phyloP scores from a whole-genome alignment of 768 basidiomycete species.

The Exsudoporus frostii region DNA sequence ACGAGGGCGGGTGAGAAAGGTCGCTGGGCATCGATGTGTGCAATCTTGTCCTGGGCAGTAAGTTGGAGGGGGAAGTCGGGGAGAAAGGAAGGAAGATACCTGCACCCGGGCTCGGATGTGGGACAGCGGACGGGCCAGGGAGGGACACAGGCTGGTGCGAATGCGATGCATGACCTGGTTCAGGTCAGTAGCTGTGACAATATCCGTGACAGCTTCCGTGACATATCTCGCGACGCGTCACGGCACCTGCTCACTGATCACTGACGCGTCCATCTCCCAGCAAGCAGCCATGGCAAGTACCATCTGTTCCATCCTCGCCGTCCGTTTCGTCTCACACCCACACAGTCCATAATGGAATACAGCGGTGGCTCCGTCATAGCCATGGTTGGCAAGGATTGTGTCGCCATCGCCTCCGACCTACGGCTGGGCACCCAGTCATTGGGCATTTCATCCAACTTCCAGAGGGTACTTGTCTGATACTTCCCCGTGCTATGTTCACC shows the following conservation, averaged over 20 bases:
- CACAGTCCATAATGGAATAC: slow-evolving; percentile 82
- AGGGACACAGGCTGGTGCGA: not conserved
- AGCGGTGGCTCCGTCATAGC: slow-evolving; percentile 99
- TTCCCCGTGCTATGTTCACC: slow-evolving; percentile 6
- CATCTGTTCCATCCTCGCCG: not conserved
- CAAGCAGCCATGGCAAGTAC: slow-evolving; percentile 23
- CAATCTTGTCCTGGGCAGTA: slow-evolving; percentile 49
- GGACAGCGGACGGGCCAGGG: slow-evolving; percentile 11
- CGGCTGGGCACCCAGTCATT: slow-evolving; percentile 86
- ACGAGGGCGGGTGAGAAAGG: slow-evolving; percentile 53
- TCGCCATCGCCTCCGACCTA: slow-evolving; percentile 95
- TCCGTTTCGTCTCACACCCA: not conserved
- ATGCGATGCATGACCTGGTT: no score
- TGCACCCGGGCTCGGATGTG: slow-evolving; percentile 17
- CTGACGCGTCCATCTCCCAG: slow-evolving; percentile 21
- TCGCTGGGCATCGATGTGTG: slow-evolving; percentile 45
- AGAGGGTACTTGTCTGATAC: slow-evolving; percentile 64
- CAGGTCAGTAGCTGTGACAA: no score
- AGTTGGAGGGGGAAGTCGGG: not conserved
- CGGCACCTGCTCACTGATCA: not conserved
- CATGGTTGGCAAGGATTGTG: slow-evolving; percentile 99
- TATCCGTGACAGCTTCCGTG: not conserved
- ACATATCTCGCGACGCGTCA: slow-evolving; percentile 22
- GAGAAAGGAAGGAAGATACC: slow-evolving; percentile 7
- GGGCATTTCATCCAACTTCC: slow-evolving; percentile 87